Conservation (phyloP, 208 protist genomes). For the Leishmania arabica region DNA sequence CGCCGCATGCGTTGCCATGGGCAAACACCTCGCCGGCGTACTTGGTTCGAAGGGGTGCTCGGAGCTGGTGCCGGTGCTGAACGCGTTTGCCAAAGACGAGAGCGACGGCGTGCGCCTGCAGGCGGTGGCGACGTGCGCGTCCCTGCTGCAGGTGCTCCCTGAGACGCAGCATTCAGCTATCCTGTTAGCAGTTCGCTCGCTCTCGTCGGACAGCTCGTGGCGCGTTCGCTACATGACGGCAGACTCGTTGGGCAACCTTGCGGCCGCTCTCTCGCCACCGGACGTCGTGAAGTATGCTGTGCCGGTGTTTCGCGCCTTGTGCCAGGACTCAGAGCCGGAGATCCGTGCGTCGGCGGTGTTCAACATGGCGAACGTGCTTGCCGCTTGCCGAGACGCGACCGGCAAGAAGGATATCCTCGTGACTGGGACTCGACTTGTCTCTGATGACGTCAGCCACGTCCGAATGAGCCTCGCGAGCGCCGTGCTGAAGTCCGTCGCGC, state of each 20-base stretch:
- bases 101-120: conserved; percentile 98
- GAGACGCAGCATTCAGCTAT: conserved; percentile 83
- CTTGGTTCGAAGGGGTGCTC: conserved; percentile 61
- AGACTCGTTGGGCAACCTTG: conserved; percentile 91
- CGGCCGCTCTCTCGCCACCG: conserved; percentile 50
- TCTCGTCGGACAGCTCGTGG: conserved; percentile 95
- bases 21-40: conserved; percentile 69
- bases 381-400: conserved; percentile 54
- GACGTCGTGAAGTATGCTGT: conserved; percentile 71
- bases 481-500: conserved; percentile 76
- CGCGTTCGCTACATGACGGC: conserved; percentile 98
- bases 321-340: conserved; percentile 84
- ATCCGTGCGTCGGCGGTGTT: conserved; percentile 87
- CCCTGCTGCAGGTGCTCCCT: conserved; percentile 86
- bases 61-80: conserved; percentile 93
- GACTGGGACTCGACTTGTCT: conserved; percentile 69
- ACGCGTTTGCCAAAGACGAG: conserved; percentile 89
- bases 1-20: conserved; percentile 92
- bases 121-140: conserved; percentile 90
- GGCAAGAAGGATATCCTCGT: conserved; percentile 75
- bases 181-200: conserved; percentile 72
- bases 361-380: conserved; percentile 75
- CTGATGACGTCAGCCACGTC: conserved; percentile 76
- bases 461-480: conserved; percentile 87
- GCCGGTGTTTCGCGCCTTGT: conserved; percentile 74